Percentiles rank a stretch among this genome's conserved stretches.
Conservation (phyloP, 75 land plant genomes). For the Picea glauca region DNA sequence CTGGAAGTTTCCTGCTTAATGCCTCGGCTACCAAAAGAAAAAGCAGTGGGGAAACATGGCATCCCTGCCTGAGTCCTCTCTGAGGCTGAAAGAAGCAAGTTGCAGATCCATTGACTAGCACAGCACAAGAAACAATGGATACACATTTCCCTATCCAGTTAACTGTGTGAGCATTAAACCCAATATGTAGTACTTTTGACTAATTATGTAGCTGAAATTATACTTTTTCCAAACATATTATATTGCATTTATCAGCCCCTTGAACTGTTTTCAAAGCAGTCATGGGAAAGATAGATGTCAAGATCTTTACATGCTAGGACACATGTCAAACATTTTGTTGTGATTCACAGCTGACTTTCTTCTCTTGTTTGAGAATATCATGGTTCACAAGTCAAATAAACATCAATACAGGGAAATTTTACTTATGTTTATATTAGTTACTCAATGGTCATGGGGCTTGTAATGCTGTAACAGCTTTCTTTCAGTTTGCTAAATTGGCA, state of each 20-base stretch:
- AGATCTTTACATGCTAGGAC: background rate
- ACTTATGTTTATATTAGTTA: background rate
- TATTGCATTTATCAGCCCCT: background rate
- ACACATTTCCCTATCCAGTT: too few relatives aligned
- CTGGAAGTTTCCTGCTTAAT: too few relatives aligned
- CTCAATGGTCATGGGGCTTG: background rate
- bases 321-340: background rate
- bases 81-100: too few relatives aligned
- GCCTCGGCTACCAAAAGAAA: too few relatives aligned
- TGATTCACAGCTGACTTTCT: background rate
- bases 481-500: constrained; percentile 2
- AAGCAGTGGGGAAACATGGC: too few relatives aligned
- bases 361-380: background rate
- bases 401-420: background rate
- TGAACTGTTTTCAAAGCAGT: background rate
- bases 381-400: background rate
- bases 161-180: too few relatives aligned
- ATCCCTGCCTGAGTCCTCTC: too few relatives aligned
- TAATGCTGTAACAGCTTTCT: background rate
- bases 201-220: background rate
- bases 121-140: too few relatives aligned
- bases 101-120: too few relatives aligned
- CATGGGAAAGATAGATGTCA: constrained; percentile 1
- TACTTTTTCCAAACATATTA: background rate
- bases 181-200: too few relatives aligned